Evolutionary conservation across 805 yeast species (phyloP).

Genomic region (Blastobotrys chiropterorum): DNA sequence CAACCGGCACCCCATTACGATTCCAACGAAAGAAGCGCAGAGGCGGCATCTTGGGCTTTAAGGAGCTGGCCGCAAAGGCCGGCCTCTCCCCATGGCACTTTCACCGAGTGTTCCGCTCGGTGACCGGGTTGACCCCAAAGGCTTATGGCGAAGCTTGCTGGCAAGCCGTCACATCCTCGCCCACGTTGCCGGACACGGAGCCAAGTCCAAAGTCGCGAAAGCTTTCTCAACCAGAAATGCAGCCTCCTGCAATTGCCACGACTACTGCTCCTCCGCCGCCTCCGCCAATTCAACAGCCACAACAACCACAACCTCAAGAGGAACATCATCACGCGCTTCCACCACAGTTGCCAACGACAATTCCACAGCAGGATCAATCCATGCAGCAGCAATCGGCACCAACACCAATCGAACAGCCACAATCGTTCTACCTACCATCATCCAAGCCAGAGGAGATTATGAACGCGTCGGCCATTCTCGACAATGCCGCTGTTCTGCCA

Average conservation of each 20-base stretch:
- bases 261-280: neutral
- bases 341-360: neutral
- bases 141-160: conserved; percentile 81
- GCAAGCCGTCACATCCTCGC: conserved; percentile 26
- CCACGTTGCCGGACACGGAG: conserved; percentile 8
- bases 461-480: neutral
- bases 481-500: neutral
- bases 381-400: neutral
- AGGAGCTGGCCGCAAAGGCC: conserved; percentile 79
- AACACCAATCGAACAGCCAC: too few relatives aligned
- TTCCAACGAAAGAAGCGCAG: conserved; percentile 30
- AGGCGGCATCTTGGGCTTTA: conserved; percentile 47
- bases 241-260: neutral
- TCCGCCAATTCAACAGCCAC: neutral
- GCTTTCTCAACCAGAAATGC: neutral
- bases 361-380: neutral
- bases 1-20: neutral
- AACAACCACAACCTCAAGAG: neutral
- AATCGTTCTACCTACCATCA: neutral
- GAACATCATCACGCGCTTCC: too few relatives aligned
- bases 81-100: conserved; percentile 89
- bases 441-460: neutral
- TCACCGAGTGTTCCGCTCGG: conserved; percentile 81
- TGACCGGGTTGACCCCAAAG: conserved; percentile 83
- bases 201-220: neutral